Evolutionary conservation across 208 protist species (phyloP).

Genomic region (Phytomonas sp.): DNA sequence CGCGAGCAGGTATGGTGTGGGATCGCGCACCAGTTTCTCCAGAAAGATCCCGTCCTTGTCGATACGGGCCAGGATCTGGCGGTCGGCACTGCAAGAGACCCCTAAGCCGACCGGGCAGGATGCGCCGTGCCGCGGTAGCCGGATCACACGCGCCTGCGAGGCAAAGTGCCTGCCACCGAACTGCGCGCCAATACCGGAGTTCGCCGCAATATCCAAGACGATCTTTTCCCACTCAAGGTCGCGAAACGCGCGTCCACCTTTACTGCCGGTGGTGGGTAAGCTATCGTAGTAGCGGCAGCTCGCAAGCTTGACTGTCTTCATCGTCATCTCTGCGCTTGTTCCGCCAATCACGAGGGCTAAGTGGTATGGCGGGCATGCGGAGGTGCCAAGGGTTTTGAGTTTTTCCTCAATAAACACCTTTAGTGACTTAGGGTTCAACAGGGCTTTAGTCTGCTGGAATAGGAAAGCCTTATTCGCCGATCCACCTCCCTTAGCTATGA

Average conservation of each 20-base stretch:
- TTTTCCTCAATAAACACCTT: conserved; percentile 92
- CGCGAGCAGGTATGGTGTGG: conserved; percentile 88
- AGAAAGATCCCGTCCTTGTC: conserved; percentile 91
- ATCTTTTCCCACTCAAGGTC: conserved; percentile 93
- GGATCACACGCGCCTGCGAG: conserved; percentile 93
- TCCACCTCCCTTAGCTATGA: conserved; percentile 97
- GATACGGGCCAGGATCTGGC: conserved; percentile 94
- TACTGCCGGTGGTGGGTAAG: conserved; percentile 91
- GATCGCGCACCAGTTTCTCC: conserved; percentile 91
- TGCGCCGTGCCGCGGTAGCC: conserved; percentile 86
- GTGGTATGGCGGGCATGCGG: conserved; percentile 98
- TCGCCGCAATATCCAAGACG: conserved; percentile 81
- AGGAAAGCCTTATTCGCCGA: conserved; percentile 97
- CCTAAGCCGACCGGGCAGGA: conserved; percentile 92
- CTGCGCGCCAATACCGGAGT: conserved; percentile 92
- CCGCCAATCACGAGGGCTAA: conserved; percentile 96
- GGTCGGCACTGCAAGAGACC: conserved; percentile 95
- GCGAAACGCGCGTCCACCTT: conserved; percentile 91
- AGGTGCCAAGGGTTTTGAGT: conserved; percentile 92
- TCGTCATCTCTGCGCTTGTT: conserved; percentile 94
- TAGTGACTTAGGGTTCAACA: conserved; percentile 91
- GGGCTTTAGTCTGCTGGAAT: conserved; percentile 95
- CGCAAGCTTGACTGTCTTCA: conserved; percentile 97
- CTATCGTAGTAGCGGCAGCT: conserved; percentile 93
- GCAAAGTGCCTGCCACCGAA: conserved; percentile 97